These are phyloP conservation scores for Hypoxylon subgilvum DNA, from an alignment of 495 filamentous ascomycete species.

Conservation along the genomic window DNA sequence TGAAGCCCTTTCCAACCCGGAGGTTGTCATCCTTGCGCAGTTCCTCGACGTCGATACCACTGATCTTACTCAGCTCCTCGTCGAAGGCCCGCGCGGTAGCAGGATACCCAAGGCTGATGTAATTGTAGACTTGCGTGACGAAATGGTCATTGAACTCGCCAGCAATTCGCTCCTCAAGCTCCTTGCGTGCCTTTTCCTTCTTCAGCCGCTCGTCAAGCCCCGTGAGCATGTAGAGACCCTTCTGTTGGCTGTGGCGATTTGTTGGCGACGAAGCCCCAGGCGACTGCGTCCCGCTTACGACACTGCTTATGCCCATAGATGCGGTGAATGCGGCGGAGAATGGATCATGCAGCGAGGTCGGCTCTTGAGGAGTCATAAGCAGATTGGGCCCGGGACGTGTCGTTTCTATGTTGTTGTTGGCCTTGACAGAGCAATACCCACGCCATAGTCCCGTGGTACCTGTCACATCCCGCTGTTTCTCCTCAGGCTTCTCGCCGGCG, in stretches of 20 bases:
- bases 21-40: conserved; percentile 74
- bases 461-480: conserved; percentile 56
- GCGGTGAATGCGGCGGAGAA: conserved; percentile 47
- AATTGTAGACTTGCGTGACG: conserved; percentile 94
- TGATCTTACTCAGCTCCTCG: conserved; percentile 79
- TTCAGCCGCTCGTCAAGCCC: conserved; percentile 55
- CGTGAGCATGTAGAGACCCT: conserved; percentile 55
- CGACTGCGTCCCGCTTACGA: conserved; percentile 25
- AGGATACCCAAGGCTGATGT: conserved; percentile 89
- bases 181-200: conserved; percentile 56
- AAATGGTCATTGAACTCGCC: conserved; percentile 81
- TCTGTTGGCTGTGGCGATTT: conserved; percentile 40
- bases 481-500: conserved; percentile 50
- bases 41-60: conserved; percentile 65
- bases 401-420: conserved; percentile 44
- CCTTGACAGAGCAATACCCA: conserved; percentile 62
- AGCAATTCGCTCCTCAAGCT: conserved; percentile 59
- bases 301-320: conserved; percentile 30
- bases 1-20: conserved; percentile 69
- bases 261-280: conserved; percentile 21
- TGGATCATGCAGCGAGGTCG: conserved; percentile 41
- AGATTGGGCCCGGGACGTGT: conserved; percentile 46
- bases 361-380: conserved; percentile 48
- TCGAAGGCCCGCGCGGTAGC: conserved; percentile 82
- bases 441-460: conserved; percentile 68